Percentiles rank a stretch among this genome's conserved stretches.
These are phyloP conservation scores for Cytospora chrysosperma DNA, from an alignment of 2,329 filamentous ascomycete genomes.

Conservation along the genomic window DNA sequence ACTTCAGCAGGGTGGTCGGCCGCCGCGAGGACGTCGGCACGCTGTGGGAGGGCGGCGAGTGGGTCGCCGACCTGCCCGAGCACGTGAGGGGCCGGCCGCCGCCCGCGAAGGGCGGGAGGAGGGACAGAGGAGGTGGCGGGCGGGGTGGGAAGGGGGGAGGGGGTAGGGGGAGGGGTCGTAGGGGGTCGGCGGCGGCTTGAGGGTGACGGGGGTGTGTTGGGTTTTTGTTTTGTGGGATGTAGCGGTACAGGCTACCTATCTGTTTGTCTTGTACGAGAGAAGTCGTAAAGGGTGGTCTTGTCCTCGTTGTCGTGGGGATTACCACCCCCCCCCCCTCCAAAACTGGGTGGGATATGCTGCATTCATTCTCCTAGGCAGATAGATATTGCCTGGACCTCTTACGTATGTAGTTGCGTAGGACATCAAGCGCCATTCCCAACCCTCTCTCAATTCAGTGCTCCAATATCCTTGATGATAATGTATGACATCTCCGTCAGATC, in stretches of 20 bases:
- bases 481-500: neutral
- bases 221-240: too few relatives aligned
- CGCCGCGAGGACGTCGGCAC: conserved; percentile 58
- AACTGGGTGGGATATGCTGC: too few relatives aligned
- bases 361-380: neutral
- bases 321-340: too few relatives aligned
- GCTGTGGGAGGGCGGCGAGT: conserved; percentile 69
- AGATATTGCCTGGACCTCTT: neutral
- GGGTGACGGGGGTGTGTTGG: conserved; percentile 14
- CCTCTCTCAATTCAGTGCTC: too few relatives aligned
- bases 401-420: neutral
- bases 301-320: too few relatives aligned
- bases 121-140: conserved; percentile 27
- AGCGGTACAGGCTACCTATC: too few relatives aligned
- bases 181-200: conserved; percentile 24
- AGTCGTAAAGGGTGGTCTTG: too few relatives aligned
- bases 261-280: too few relatives aligned
- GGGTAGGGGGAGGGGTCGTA: conserved; percentile 4
- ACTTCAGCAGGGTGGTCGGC: conserved; percentile 68
- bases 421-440: neutral
- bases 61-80: conserved; percentile 65
- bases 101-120: conserved; percentile 44
- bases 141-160: conserved; percentile 6
- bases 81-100: conserved; percentile 51
- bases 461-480: neutral